Base-by-base conservation (phyloP, 768 basidiomycete genomes). In the Tulasnella sp. region DNA sequence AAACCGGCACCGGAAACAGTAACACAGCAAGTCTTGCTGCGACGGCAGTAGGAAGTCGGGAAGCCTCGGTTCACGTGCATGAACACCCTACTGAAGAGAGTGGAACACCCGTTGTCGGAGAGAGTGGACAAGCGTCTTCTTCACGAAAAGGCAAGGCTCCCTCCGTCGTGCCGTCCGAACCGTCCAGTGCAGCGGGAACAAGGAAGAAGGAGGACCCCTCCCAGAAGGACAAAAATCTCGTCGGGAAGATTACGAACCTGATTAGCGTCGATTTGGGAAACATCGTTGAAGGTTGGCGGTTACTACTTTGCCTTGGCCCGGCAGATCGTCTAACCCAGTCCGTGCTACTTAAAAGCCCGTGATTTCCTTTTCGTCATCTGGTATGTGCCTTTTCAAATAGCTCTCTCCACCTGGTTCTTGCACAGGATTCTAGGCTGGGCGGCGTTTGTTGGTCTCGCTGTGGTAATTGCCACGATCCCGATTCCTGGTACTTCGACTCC, bases 241-340 rank as follows among this genome's bases (percentile, higher is more conserved):
- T 91, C 50, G 94, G 94, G 14, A 93, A 90, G 84, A 91, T 95
- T 84, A 95, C 93, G 85, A 95, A 94, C 79, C 86, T 94, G 8
- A 90, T 93, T 48, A 91, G 93, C 12, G 91, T 91, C 1, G 94
- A 95, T 85, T 83, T 90, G 22, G 85, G 85, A 31, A 86, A 87
- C 79, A 84, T 88, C 41, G 83, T 85, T 18, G 86, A 87, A 44
- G 87, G 79, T 80, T 42, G 3, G 72, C 42, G 1, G 8, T 73
- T 54, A 44, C 2, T 75, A 20, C 2, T 34, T 50, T 11, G 6
- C 7, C 3, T 74, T 46, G 12, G 12, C 3, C 4, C 12, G 3
- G 16, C 3, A 46, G 46, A 46, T 46, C 3, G 8, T 16, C 16
- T 46, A 16, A 46, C 16, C 16, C 24, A 31, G 22, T 4, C 24